These are phyloP conservation scores for Ilex asprella DNA, from an alignment of 257 asterid species.

Conservation along the genomic window DNA sequence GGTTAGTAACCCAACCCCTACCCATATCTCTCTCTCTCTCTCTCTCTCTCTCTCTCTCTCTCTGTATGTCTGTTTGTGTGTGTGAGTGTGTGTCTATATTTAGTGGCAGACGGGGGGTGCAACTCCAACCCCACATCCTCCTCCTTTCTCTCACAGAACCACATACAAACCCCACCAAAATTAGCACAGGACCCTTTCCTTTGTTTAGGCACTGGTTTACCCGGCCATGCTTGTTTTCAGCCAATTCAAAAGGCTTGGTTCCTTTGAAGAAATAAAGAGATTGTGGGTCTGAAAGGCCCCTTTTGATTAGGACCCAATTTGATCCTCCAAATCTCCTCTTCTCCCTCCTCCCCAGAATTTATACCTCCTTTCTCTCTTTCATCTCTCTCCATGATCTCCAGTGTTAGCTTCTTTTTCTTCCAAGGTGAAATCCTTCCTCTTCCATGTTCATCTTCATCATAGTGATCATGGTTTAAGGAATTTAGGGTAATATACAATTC, in stretches of 20 bases:
- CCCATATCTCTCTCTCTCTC: conserved; percentile 6
- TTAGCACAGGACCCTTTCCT: conserved; percentile 4
- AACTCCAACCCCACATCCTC: conserved; percentile 37
- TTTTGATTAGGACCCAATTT: conserved; percentile 28
- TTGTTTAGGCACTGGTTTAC: conserved; percentile 20
- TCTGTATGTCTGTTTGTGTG: conserved; percentile 4
- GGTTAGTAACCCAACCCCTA: conserved; percentile 18
- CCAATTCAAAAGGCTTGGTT: conserved; percentile 15
- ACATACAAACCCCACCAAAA: conserved; percentile 19
- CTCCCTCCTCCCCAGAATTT: conserved; percentile 12
- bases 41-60: conserved; percentile 7
- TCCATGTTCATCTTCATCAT: neutral
- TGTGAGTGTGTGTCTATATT: conserved; percentile 35
- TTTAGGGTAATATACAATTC: too few relatives aligned
- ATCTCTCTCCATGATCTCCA: neutral
- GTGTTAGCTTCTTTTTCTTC: neutral
- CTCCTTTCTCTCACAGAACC: conserved; percentile 18
- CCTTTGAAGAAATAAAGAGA: conserved; percentile 10
- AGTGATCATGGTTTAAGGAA: neutral
- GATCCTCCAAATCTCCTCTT: conserved; percentile 35
- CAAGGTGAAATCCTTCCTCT: neutral
- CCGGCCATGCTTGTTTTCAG: conserved; percentile 31
- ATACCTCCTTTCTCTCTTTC: conserved; percentile 1
- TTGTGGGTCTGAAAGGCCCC: conserved; percentile 25
- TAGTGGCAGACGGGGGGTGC: conserved; percentile 31